Conservation (phyloP, 2,329 filamentous ascomycete genomes). For the Thelonectria olida region DNA sequence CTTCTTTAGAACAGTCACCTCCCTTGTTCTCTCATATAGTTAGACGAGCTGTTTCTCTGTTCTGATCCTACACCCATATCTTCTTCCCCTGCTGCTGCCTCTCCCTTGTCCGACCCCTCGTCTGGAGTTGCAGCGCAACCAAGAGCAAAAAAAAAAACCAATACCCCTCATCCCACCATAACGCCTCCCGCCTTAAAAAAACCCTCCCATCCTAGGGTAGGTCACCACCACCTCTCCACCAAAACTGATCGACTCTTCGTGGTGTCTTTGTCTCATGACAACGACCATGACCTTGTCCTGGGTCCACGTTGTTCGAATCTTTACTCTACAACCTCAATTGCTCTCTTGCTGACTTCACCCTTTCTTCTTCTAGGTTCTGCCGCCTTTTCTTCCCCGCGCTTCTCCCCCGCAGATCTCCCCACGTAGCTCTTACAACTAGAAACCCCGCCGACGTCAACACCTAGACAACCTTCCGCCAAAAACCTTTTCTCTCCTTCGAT, state of each 20-base stretch:
- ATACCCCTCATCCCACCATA: slow-evolving; percentile 22
- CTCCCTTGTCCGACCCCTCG: slow-evolving; percentile 34
- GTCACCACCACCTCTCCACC: slow-evolving; percentile 7
- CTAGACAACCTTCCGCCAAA: background rate
- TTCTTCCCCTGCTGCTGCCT: slow-evolving; percentile 37
- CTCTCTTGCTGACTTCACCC: background rate
- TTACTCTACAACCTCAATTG: slow-evolving; percentile 6
- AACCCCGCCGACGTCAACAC: background rate
- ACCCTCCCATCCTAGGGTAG: slow-evolving; percentile 9
- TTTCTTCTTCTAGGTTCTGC: background rate
- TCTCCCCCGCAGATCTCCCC: slow-evolving; percentile 13
- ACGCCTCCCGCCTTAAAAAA: background rate
- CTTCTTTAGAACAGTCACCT: slow-evolving; percentile 10
- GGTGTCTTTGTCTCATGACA: slow-evolving; percentile 11
- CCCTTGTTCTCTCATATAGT: slow-evolving; percentile 15
- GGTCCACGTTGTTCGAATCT: background rate
- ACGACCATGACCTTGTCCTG: background rate
- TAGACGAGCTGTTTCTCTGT: slow-evolving; percentile 1
- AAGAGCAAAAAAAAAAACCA: slow-evolving; percentile 14
- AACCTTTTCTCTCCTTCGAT: background rate
- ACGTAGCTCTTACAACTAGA: slow-evolving; percentile 11
- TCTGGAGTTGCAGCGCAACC: slow-evolving; percentile 24
- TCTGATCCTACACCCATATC: too few relatives aligned
- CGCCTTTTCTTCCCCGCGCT: background rate
- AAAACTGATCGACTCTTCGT: background rate